Evolutionary conservation across 305 asterid species (phyloP).

Genomic region (Fraxinus platypoda): DNA sequence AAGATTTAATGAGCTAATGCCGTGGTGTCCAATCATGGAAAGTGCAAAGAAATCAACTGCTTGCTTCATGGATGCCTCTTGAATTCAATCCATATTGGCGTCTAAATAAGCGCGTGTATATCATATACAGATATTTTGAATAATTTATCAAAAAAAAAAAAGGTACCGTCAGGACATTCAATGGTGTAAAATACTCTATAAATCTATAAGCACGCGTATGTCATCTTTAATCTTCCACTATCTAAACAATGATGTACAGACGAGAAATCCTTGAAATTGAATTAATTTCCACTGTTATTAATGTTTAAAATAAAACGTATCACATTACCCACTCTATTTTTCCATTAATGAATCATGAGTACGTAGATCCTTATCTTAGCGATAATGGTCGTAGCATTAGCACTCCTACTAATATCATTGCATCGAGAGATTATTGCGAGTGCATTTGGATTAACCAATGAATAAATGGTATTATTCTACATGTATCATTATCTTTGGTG

Average conservation of each 20-base stretch:
- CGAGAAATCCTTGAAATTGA: no score
- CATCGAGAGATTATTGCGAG: not conserved
- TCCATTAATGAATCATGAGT: not conserved
- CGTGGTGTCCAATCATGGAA: not conserved
- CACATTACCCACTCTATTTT: not conserved
- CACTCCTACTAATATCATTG: not conserved
- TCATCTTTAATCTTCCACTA: no score
- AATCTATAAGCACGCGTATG: no score
- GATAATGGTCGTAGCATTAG: slow-evolving; percentile 3
- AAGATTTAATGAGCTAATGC: not conserved
- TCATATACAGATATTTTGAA: not conserved
- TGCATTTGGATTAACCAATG: not conserved
- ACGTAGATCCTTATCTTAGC: not conserved
- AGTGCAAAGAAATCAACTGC: not conserved
- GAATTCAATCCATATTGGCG: not conserved
- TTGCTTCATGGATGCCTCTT: not conserved
- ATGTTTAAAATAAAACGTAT: not conserved
- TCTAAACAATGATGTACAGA: no score
- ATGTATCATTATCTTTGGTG: not conserved
- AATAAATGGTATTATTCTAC: not conserved
- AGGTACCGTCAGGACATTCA: not conserved
- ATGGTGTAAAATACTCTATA: not conserved
- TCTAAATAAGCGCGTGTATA: not conserved
- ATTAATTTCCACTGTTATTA: not conserved
- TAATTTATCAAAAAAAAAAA: not conserved